These are phyloP conservation scores for Vigna reflexopilosa DNA, from an alignment of 306 rosid genomes.

Conservation along the genomic window DNA sequence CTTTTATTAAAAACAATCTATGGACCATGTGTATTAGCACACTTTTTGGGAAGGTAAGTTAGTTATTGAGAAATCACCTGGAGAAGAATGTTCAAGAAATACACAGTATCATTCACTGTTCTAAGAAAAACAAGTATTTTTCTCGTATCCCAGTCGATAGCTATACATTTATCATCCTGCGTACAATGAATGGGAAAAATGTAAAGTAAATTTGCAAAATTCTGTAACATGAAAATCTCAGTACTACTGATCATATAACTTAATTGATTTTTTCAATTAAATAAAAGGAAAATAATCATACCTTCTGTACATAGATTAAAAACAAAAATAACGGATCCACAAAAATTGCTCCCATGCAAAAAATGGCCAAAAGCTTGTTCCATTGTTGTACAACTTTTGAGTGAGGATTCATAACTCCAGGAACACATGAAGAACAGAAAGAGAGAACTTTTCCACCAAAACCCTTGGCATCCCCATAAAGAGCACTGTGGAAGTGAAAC, in stretches of 20 bases:
- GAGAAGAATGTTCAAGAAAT: conserved; percentile 67
- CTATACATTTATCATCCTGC: conserved; percentile 65
- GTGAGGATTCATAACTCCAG: conserved; percentile 90
- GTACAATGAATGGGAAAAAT: conserved; percentile 29
- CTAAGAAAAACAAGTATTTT: conserved; percentile 59
- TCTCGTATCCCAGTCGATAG: conserved; percentile 48
- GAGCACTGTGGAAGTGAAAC: conserved; percentile 65
- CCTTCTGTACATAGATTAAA: conserved; percentile 58
- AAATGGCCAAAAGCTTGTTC: conserved; percentile 74
- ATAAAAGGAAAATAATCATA: conserved; percentile 45
- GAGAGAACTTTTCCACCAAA: conserved; percentile 60
- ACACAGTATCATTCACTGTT: conserved; percentile 67
- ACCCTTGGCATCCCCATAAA: conserved; percentile 87
- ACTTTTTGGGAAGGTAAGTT: neutral
- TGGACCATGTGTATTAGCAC: neutral
- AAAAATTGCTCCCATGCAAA: conserved; percentile 73
- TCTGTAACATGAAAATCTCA: neutral
- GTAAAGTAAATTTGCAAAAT: conserved; percentile 3
- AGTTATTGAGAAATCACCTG: conserved; percentile 57
- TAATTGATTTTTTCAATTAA: neutral
- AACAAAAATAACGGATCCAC: conserved; percentile 88
- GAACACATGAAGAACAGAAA: conserved; percentile 59
- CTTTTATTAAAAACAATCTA: neutral
- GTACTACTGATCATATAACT: neutral
- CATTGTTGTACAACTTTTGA: conserved; percentile 72